Conservation (phyloP, 768 basidiomycete species). For the Coprinellus micaceus region DNA sequence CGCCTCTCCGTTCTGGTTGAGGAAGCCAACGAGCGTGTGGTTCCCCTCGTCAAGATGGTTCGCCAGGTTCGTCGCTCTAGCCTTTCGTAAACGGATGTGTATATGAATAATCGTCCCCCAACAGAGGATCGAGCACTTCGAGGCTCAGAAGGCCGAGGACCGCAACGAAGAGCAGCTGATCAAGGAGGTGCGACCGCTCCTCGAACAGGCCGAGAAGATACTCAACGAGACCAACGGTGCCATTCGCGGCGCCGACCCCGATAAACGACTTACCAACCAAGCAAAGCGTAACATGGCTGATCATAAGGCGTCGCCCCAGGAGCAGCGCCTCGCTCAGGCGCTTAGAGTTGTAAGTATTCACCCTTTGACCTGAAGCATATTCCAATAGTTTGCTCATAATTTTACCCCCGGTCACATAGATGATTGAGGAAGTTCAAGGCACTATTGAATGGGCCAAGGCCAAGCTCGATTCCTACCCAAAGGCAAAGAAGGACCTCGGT, state of each 20-base stretch:
- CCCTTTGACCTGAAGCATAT: too few species aligned
- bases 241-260: conserved; percentile 30
- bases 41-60: conserved; percentile 32
- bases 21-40: conserved; percentile 27
- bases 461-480: conserved; percentile 34
- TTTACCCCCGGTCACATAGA: too few species aligned
- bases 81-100: too few species aligned
- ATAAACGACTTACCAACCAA: conserved; percentile 22
- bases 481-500: conserved; percentile 35
- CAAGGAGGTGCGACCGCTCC: conserved; percentile 31
- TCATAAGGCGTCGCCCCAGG: conserved; percentile 34
- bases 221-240: conserved; percentile 36
- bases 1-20: conserved; percentile 34
- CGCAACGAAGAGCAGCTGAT: conserved; percentile 32
- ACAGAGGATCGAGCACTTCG: conserved; percentile 34
- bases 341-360: conserved; percentile 32
- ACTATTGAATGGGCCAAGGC: conserved; percentile 36
- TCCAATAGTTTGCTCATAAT: too few species aligned
- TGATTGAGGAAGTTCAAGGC: conserved; percentile 34
- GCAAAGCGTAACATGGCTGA: conserved; percentile 32
- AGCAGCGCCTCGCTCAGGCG: conserved; percentile 36
- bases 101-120: too few species aligned
- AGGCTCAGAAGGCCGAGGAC: conserved; percentile 31
- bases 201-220: conserved; percentile 35
- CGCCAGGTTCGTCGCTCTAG: conserved; percentile 25